Conservation (phyloP, 139 green algal genomes). For the Pycnococcus provasolii region DNA sequence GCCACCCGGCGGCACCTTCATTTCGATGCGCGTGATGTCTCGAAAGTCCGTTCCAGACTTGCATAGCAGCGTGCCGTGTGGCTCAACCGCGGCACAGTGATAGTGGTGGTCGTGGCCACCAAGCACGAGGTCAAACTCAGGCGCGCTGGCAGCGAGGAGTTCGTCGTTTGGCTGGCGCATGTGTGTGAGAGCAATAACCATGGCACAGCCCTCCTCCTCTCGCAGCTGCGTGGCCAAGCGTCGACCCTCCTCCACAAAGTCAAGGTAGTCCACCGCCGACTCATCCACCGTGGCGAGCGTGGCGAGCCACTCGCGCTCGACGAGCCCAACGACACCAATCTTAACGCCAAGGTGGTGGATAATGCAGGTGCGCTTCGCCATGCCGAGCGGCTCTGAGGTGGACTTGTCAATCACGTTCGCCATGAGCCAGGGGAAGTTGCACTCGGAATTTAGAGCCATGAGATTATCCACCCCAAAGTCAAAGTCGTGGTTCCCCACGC, state of each 20-base stretch:
- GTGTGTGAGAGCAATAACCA: constrained; percentile 66
- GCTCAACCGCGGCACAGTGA: constrained; percentile 10
- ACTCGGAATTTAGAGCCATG: constrained; percentile 38
- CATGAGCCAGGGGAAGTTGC: constrained; percentile 67
- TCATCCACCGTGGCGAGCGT: constrained; percentile 41
- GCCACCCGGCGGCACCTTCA: neutral
- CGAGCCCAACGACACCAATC: constrained; percentile 56
- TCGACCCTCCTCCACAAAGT: constrained; percentile 51
- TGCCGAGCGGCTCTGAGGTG: constrained; percentile 38
- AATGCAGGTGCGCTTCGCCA: neutral
- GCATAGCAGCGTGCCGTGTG: constrained; percentile 42
- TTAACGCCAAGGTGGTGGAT: constrained; percentile 5
- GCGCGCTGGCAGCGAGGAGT: constrained; percentile 36
- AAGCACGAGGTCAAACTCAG: constrained; percentile 57
- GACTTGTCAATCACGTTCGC: constrained; percentile 52
- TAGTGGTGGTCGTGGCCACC: constrained; percentile 70
- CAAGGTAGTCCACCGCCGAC: constrained; percentile 45
- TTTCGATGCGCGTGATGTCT: constrained; percentile 26
- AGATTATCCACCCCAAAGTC: constrained; percentile 39
- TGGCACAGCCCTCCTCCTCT: constrained; percentile 40
- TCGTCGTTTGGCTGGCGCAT: constrained; percentile 66
- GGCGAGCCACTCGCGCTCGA: constrained; percentile 60
- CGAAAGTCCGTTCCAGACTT: constrained; percentile 58
- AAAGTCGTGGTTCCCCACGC: constrained; percentile 51
- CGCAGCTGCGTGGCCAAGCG: constrained; percentile 34